Conservation (phyloP, 2,329 filamentous ascomycete genomes). For the Rhinocladiella mackenziei region DNA sequence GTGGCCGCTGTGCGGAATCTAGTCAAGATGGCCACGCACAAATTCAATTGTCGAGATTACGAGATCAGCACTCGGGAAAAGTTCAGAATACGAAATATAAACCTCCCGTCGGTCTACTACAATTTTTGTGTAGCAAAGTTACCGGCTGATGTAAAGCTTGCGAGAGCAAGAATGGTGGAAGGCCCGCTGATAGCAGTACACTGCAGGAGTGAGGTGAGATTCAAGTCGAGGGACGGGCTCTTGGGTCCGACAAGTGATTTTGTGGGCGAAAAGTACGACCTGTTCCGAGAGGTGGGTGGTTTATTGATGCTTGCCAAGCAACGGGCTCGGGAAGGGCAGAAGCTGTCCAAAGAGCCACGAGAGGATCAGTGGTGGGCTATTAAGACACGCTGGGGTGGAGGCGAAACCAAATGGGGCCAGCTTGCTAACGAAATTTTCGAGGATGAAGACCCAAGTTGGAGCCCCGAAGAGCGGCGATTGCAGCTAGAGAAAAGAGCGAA, state of each 20-base stretch:
- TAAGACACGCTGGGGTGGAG: slow-evolving; percentile 55
- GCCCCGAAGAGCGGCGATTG: slow-evolving; percentile 33
- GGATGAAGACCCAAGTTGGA: slow-evolving; percentile 32
- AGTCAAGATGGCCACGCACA: slow-evolving; percentile 55
- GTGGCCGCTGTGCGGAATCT: slow-evolving; percentile 54
- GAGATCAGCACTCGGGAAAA: slow-evolving; percentile 41
- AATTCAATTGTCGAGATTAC: slow-evolving; percentile 54
- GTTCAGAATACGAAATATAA: slow-evolving; percentile 43
- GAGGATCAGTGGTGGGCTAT: slow-evolving; percentile 60
- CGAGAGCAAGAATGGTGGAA: slow-evolving; percentile 53
- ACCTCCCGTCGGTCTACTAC: slow-evolving; percentile 54
- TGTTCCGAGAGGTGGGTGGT: slow-evolving; percentile 55
- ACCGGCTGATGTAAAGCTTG: slow-evolving; percentile 50
- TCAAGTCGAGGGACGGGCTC: slow-evolving; percentile 37
- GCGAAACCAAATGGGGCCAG: slow-evolving; percentile 36
- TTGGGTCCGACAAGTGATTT: slow-evolving; percentile 17
- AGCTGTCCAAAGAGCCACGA: slow-evolving; percentile 46
- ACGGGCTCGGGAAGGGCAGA: slow-evolving; percentile 52
- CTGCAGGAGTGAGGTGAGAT: slow-evolving; percentile 53
- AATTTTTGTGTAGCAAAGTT: slow-evolving; percentile 52
- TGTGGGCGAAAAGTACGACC: slow-evolving; percentile 47
- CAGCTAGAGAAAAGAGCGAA: slow-evolving; percentile 25
- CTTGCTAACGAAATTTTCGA: slow-evolving; percentile 26
- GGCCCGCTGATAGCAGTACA: slow-evolving; percentile 56
- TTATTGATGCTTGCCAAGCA: slow-evolving; percentile 59